Evolutionary conservation across 768 basidiomycete genomes (phyloP), one percentile per base, ranked within the genome.

Genomic region (Lentinus brumalis): DNA sequence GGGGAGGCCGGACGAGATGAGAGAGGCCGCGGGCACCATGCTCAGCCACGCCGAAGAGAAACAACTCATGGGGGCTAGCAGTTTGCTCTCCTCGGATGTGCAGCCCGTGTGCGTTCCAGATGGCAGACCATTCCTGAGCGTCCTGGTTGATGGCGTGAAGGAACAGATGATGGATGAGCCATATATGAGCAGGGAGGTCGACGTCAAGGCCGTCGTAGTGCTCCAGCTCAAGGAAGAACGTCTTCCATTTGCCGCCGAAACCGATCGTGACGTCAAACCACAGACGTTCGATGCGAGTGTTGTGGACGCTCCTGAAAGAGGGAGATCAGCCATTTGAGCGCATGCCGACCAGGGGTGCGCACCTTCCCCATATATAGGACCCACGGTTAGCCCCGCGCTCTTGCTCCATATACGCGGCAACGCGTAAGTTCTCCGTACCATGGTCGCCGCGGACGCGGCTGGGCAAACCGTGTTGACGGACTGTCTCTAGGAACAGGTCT

Each of bases 371-470:
- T 39, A 75, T 71, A 42, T 69, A 74, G 2, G 67, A 68, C n/a
- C 63, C 73, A 9, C 71, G 59, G 40, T 73, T 69, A 0, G 65
- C 62, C 2, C 79, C 78, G 7, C 67, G 56, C 1, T 41, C 26
- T 42, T 73, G 35, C 16, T 77, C 72, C 78, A 79, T 79, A 26
- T 60, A 72, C 0, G 71, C 53, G 2, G 76, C 69, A 6, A 74
- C 70, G 8, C 64, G 57, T 5, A 63, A 62, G 61, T 79, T 80
- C 59, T 79, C 76, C 0, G 71, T 68, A 0, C 79, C 78, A 68
- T 76, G 74, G 59, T 81, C 77, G 3, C 76, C 78, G 7, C 75
- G 56, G 3, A 75, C 26, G 1, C 72, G 58, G 3, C 66, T 69
- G 0, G 77, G 78, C 1, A 72, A 40, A 1, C 77, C 74, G 67